Evolutionary conservation across 345 rosid species (phyloP).

Genomic region (Lepidium didymum): DNA sequence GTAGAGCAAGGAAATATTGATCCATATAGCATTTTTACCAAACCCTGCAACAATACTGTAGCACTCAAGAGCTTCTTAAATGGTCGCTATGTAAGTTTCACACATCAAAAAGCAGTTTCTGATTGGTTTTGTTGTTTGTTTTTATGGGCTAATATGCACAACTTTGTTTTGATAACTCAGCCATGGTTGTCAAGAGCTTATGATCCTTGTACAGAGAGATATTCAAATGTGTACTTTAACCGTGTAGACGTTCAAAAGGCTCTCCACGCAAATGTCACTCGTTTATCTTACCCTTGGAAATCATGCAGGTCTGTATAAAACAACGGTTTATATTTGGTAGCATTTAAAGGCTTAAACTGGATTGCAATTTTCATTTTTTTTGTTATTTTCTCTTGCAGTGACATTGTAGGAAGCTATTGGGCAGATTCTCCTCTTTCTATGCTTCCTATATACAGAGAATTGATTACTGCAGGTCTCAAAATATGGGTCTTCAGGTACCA

Average conservation of each 20-base stretch:
- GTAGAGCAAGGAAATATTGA: conserved; percentile 81
- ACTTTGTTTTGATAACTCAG: conserved; percentile 33
- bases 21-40: conserved; percentile 80
- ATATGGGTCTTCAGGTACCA: conserved; percentile 82
- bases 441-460: conserved; percentile 64
- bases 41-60: conserved; percentile 57
- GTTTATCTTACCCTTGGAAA: conserved; percentile 66
- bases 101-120: conserved; percentile 22
- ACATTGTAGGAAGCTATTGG: conserved; percentile 55
- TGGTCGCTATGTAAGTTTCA: conserved; percentile 76
- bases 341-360: neutral
- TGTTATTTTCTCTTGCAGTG: conserved; percentile 33
- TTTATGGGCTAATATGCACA: neutral
- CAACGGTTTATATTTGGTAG: neutral
- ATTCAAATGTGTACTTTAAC: conserved; percentile 70
- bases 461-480: conserved; percentile 62
- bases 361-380: neutral
- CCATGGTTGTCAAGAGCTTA: conserved; percentile 99
- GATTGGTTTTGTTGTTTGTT: neutral
- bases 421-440: conserved; percentile 68
- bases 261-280: conserved; percentile 79
- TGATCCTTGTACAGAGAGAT: conserved; percentile 94
- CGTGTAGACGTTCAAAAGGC: conserved; percentile 77
- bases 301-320: conserved; percentile 61
- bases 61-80: conserved; percentile 43